Base-by-base conservation (phyloP, 2,329 filamentous ascomycete species). In the Botryotinia narcissicola region DNA sequence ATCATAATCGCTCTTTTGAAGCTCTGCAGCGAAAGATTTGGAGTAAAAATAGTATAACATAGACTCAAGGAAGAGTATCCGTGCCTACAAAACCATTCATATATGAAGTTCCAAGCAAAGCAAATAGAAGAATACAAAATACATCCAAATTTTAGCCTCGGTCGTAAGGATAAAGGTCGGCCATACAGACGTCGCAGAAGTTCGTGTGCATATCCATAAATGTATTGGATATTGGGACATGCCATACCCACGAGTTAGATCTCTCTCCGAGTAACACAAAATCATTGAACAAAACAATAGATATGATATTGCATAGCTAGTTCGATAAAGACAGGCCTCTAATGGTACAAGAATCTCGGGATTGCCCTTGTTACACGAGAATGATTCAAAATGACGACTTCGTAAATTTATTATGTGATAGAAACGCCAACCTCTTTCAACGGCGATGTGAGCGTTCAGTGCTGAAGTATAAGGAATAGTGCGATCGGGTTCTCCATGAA, bases 241-340 rank as follows among this genome's bases (percentile, higher is more conserved):
- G 51, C 71, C 14, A 48, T 59, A 29, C 35, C 51, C 71, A 69
- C 71, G 62, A 72, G 71, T 25, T 68, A 22, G 16, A 69, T 29
- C 37, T 68, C 67, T 25, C 48, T n/a, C n/a, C 35, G 14, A 35
- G 48, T 59, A 64, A 67, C n/a, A 35, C 46, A 59, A 32, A 35
- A 16, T 42, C n/a, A n/a, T 57, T 5, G 40, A 29, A 67, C 46
- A 67, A 29, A 25, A 72, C 16, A 22, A 29, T 54, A n/a, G 48
- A 42, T 25, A 54, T n/a, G 14, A 20, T 20, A 51, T 16, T 48
- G 60, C 44, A 64, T 62, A 29, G n/a, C 22, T 25, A 51, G 46
- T 64, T 63, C 46, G 22, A 44, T 3, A 59, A 25, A 44, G n/a
- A 67, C 22, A 2, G 48, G 48, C 25, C 54, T 57, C 29, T n/a